Evolutionary conservation across 1,284 basidiomycete species (phyloP), one percentile per base, ranked within the genome.

Genomic region (Apiotrichum akiyoshidainum): DNA sequence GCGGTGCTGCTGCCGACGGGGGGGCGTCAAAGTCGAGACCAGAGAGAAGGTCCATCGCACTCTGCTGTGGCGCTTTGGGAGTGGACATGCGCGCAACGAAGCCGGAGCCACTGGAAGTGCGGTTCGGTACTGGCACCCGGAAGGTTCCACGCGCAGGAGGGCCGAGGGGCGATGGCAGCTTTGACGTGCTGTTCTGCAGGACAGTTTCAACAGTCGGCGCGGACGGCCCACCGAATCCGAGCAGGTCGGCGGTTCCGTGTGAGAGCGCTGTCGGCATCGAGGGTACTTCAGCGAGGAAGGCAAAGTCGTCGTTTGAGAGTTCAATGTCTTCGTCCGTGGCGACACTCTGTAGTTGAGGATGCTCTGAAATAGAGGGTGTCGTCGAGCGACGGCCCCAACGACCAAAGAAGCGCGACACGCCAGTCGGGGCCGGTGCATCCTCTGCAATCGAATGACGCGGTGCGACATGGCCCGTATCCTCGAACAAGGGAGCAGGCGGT

Each of bases 251-350:
- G 0, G 70, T 61, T 7, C 66, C 71, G 8, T 54, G 65, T n/a
- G 54, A 41, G 34, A 22, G 9, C 8, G 48, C 3, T n/a, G 41
- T 37, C 2, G 65, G 48, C 54, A 74, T 57, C 2, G 75, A 69
- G 1, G 76, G 76, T 0, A 79, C 74, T 48, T 79, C 73, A 12
- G 67, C 66, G 10, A 79, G 63, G 61, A 75, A 79, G 0, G 71
- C 69, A 44, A 79, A 77, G 54, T 78, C 77, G 55, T 73, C 74
- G 5, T 68, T 64, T 13, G 71, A 67, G 5, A 79, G 64, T 58
- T 76, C 71, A 13, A 78, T 57, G 44, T 76, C 76, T 52, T 72
- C 41, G 35, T 64, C 53, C 37, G 22, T 47, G 26, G 14, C 31
- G 33, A 35, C 8, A 14, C 14, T 3, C 11, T 35, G 46, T n/a